These are phyloP conservation scores for Russula vinacea DNA, from an alignment of 768 basidiomycete genomes.

Conservation along the genomic window DNA sequence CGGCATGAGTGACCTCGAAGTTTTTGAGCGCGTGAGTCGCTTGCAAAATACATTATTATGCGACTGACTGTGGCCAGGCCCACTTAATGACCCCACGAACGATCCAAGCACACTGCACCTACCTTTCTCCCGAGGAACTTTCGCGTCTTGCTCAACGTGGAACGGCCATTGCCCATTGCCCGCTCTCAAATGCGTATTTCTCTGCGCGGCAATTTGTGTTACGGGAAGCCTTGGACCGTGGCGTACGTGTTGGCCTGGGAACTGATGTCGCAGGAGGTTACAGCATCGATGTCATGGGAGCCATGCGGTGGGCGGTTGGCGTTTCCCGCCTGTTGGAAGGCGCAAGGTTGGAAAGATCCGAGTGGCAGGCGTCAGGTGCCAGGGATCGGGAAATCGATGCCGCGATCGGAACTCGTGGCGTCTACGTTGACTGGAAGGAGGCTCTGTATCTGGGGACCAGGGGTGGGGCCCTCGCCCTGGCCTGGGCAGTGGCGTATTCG, in stretches of 20 bases:
- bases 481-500: conserved; percentile 48
- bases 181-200: conserved; percentile 86
- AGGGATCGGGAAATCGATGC: conserved; percentile 9
- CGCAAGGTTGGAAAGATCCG: conserved; percentile 34
- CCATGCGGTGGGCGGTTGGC: conserved; percentile 77
- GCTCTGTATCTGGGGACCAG: conserved; percentile 75
- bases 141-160: conserved; percentile 47
- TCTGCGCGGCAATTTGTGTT: conserved; percentile 66
- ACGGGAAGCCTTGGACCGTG: conserved; percentile 62
- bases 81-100: conserved; percentile 61
- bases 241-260: conserved; percentile 75
- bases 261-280: conserved; percentile 89
- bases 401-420: conserved; percentile 27
- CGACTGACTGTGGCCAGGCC: conserved; percentile 36
- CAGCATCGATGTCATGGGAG: conserved; percentile 67
- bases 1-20: conserved; percentile 64
- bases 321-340: conserved; percentile 70
- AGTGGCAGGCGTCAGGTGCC: conserved; percentile 11
- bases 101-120: conserved; percentile 89
- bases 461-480: conserved; percentile 69
- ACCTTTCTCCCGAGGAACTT: conserved; percentile 54
- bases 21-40: conserved; percentile 61
- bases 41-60: neutral
- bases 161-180: conserved; percentile 79
- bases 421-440: conserved; percentile 78